Conservation (phyloP, 2,329 filamentous ascomycete genomes). For the Pseudogymnoascus sp. region DNA sequence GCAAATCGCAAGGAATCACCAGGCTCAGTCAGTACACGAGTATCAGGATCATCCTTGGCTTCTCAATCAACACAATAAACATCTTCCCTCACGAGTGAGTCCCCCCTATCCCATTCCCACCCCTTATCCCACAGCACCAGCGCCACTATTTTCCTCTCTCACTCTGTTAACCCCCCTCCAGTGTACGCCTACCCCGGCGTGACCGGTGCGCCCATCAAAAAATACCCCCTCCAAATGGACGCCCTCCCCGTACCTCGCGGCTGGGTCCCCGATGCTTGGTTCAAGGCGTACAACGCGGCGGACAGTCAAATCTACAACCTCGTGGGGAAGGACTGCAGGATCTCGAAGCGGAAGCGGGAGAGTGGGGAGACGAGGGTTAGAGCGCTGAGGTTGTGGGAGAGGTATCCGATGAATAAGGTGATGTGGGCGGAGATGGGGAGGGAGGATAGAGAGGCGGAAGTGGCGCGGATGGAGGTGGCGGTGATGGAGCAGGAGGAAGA, state of each 20-base stretch:
- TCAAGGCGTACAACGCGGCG: slow-evolving; percentile 1
- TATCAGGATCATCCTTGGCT: background rate
- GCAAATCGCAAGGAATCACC: background rate
- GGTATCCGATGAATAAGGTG: background rate
- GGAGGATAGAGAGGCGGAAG: background rate
- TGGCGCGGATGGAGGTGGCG: background rate
- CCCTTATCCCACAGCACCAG: too few relatives aligned
- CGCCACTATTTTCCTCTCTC: background rate
- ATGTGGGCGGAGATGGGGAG: background rate
- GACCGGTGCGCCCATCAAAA: background rate
- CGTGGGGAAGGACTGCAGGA: background rate
- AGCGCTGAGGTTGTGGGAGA: slow-evolving; percentile 4
- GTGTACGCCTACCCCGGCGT: background rate
- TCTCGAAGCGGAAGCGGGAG: background rate
- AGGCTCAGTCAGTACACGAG: background rate
- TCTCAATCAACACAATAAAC: background rate
- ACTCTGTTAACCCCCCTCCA: background rate
- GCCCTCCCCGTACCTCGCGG: background rate
- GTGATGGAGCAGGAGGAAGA: background rate
- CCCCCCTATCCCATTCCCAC: background rate
- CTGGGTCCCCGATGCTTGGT: background rate
- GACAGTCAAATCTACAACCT: background rate
- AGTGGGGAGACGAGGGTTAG: slow-evolving; percentile 2
- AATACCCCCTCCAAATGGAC: slow-evolving; percentile 3
- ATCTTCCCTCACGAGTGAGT: background rate